Conservation (phyloP, 2,329 filamentous ascomycete genomes). For the Aspergillus felis region DNA sequence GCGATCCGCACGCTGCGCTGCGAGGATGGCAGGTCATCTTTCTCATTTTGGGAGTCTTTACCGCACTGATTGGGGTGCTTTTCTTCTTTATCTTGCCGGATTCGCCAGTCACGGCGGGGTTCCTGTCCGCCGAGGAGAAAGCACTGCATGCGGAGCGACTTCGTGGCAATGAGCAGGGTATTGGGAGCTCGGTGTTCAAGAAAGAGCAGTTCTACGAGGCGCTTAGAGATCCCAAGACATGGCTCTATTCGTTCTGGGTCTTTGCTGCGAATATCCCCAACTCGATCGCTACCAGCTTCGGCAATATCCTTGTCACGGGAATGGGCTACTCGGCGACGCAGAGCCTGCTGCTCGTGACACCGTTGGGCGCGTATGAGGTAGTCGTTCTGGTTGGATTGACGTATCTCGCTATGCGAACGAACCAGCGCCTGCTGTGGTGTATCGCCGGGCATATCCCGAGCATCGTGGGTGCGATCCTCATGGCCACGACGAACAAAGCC, state of each 20-base stretch:
- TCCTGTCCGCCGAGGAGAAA: slow-evolving; percentile 31
- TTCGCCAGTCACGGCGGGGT: slow-evolving; percentile 29
- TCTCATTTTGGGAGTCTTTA: slow-evolving; percentile 35
- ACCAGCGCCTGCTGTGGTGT: slow-evolving; percentile 33
- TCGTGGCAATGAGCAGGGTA: slow-evolving; percentile 34
- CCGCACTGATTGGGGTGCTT: slow-evolving; percentile 31
- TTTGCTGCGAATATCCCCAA: slow-evolving; percentile 39
- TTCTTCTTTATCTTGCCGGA: slow-evolving; percentile 38
- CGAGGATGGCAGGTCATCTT: slow-evolving; percentile 38
- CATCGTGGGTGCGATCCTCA: slow-evolving; percentile 36
- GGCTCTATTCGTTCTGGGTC: slow-evolving; percentile 34
- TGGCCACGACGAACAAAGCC: slow-evolving; percentile 36
- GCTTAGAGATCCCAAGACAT: slow-evolving; percentile 32
- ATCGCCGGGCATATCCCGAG: slow-evolving; percentile 35
- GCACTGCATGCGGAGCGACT: slow-evolving; percentile 30
- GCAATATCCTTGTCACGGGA: slow-evolving; percentile 36
- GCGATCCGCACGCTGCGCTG: slow-evolving; percentile 25
- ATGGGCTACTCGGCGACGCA: slow-evolving; percentile 34
- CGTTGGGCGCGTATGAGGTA: slow-evolving; percentile 37
- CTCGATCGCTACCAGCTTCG: slow-evolving; percentile 36
- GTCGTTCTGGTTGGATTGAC: slow-evolving; percentile 35
- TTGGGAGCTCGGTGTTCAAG: slow-evolving; percentile 33
- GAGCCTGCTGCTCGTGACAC: slow-evolving; percentile 36
- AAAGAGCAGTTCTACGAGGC: slow-evolving; percentile 33
- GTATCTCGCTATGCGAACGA: slow-evolving; percentile 34